Evolutionary conservation across 1,284 basidiomycete genomes (phyloP).

Genomic region (Hymenochaete sp.): DNA sequence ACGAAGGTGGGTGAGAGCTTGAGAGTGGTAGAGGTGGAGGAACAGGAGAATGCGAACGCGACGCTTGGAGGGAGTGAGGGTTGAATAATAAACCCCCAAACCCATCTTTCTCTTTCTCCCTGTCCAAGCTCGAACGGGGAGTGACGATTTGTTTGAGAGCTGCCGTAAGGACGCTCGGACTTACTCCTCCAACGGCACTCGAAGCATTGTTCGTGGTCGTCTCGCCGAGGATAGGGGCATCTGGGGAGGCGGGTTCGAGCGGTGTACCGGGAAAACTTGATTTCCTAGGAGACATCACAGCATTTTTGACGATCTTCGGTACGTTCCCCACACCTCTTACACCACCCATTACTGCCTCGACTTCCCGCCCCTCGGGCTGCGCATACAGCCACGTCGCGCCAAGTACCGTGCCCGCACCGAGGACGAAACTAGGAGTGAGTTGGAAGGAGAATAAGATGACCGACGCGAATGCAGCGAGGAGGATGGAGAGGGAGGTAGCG

Average conservation of each 20-base stretch:
- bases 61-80: conserved; percentile 10
- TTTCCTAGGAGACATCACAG: conserved; percentile 14
- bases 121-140: conserved; percentile 15
- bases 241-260: conserved; percentile 12
- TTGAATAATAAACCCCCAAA: no score
- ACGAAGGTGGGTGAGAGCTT: not conserved
- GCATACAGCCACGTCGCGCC: conserved; percentile 80
- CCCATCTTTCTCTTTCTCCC: no score
- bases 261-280: conserved; percentile 12
- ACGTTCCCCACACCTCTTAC: not conserved
- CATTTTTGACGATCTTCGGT: conserved; percentile 14
- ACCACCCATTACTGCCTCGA: conserved; percentile 1
- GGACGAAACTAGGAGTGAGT: conserved; percentile 79
- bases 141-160: conserved; percentile 17
- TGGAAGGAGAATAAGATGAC: conserved; percentile 84
- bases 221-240: conserved; percentile 16
- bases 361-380: conserved; percentile 5
- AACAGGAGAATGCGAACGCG: conserved; percentile 14
- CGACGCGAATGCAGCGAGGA: conserved; percentile 88
- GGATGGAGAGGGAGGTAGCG: conserved; percentile 88
- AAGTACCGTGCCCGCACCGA: conserved; percentile 80
- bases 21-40: not conserved
- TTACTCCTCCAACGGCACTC: not conserved
- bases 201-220: conserved; percentile 3
- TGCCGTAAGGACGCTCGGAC: conserved; percentile 11